A percentile compares a stretch with the other conserved stretches of the same genome.
phyloP scores from a whole-genome alignment of 129 eudicot genomes.

The Gnaphalium uliginosum region DNA sequence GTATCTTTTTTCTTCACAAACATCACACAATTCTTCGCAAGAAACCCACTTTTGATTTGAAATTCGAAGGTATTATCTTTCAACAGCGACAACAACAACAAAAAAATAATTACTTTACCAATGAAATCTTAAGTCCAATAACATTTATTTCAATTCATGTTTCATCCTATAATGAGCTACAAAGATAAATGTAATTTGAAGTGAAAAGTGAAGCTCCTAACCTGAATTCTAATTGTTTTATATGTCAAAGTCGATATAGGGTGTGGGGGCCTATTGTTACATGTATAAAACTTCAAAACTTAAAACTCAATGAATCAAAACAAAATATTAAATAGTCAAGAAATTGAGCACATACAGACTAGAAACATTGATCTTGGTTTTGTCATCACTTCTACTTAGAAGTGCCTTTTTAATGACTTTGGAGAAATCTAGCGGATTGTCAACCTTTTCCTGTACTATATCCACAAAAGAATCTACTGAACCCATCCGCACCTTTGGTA shows the following conservation, averaged over 20 bases:
- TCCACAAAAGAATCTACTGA: conserved; percentile 57
- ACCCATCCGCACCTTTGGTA: conserved; percentile 62
- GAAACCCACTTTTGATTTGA: not conserved
- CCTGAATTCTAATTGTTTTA: not conserved
- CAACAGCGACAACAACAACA: not conserved
- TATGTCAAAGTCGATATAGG: not conserved
- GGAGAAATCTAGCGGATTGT: conserved; percentile 82
- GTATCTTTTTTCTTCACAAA: conserved; percentile 10
- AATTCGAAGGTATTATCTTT: not conserved
- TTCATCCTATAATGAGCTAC: not conserved
- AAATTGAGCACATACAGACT: conserved; percentile 70
- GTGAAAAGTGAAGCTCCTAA: conserved; percentile 5
- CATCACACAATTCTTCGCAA: not conserved
- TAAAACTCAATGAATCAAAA: conserved; percentile 4
- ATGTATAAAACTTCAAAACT: not conserved
- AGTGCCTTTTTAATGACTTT: conserved; percentile 67
- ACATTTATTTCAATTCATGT: not conserved
- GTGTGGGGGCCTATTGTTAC: no score
- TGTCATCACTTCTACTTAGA: conserved; percentile 65
- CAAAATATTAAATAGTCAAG: conserved; percentile 16
- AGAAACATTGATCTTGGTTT: conserved; percentile 62
- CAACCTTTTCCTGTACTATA: conserved; percentile 78
- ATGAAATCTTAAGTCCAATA: not conserved
- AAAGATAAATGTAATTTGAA: not conserved
- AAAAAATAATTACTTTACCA: not conserved